Evolutionary conservation across 345 rosid species (phyloP).

Genomic region (Psidium friedrichsthalianum): DNA sequence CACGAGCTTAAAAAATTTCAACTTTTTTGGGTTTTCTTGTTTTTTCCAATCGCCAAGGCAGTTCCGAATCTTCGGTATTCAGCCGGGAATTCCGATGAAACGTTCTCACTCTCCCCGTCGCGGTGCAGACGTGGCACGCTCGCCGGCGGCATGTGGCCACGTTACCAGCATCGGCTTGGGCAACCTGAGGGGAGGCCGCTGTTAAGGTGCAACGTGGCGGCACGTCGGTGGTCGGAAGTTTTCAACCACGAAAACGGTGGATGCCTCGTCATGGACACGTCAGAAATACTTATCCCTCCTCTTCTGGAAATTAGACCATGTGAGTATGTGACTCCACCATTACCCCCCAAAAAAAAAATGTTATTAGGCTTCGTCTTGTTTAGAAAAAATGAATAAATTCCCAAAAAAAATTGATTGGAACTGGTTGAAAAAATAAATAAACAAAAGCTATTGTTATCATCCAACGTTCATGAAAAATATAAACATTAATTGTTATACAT

Average conservation of each 20-base stretch:
- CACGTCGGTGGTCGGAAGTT: background rate
- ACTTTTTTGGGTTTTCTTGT: background rate
- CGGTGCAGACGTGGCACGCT: background rate
- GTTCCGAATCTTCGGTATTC: background rate
- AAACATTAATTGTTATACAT: too few species aligned
- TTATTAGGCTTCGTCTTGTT: too few species aligned
- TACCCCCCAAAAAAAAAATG: too few species aligned
- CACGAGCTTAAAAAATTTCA: background rate
- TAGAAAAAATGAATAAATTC: too few species aligned
- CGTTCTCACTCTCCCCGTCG: background rate
- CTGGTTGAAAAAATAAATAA: too few species aligned
- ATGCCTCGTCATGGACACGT: background rate
- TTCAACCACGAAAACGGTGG: background rate
- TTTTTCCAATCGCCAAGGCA: background rate
- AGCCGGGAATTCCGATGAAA: background rate
- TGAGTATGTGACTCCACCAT: background rate
- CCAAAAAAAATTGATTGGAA: too few species aligned
- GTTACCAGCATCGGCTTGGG: background rate
- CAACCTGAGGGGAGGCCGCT: background rate
- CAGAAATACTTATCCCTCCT: background rate
- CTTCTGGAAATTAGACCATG: background rate
- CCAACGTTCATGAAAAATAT: too few species aligned
- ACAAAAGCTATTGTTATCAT: too few species aligned
- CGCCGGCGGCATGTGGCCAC: background rate
- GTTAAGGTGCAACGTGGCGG: background rate